These are phyloP conservation scores for Termitomyces bulborhizus DNA, from an alignment of 768 basidiomycete genomes.

Conservation along the genomic window DNA sequence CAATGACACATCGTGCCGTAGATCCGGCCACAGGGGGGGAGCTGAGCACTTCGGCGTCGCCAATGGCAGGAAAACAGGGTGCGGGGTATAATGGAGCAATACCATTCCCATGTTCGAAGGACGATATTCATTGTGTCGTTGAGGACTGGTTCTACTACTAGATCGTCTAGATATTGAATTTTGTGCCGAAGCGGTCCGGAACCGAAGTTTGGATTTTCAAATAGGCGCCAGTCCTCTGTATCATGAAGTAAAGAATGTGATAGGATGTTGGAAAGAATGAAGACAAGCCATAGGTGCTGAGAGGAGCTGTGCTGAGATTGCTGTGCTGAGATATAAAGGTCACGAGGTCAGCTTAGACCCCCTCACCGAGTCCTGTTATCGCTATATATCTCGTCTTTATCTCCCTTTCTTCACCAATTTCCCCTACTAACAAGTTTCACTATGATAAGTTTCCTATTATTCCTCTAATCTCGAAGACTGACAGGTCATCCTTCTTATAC, in stretches of 20 bases:
- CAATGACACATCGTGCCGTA: slow-evolving; percentile 23
- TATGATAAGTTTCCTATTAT: slow-evolving; percentile 53
- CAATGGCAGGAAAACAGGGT: slow-evolving; percentile 7
- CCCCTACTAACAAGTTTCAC: slow-evolving; percentile 8
- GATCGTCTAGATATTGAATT: background rate
- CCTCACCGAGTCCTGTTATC: background rate
- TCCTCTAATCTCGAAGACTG: background rate
- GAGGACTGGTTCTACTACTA: slow-evolving; percentile 32
- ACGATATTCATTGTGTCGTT: slow-evolving; percentile 61
- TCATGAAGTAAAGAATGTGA: background rate
- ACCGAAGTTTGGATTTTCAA: background rate
- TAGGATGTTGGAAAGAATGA: background rate
- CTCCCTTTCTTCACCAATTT: slow-evolving; percentile 2
- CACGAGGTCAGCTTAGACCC: slow-evolving; percentile 4
- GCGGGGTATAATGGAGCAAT: slow-evolving; percentile 14
- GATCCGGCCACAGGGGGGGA: slow-evolving; percentile 18
- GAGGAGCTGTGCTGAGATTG: too few relatives aligned
- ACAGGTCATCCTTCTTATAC: slow-evolving; percentile 32
- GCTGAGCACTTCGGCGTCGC: slow-evolving; percentile 8
- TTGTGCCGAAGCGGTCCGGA: background rate
- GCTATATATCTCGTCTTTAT: background rate
- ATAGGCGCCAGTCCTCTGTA: slow-evolving; percentile 1
- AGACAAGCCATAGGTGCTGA: background rate
- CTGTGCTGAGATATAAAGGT: background rate
- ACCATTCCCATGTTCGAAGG: slow-evolving; percentile 51